Percentiles rank a stretch among this genome's conserved stretches.
phyloP scores from a whole-genome alignment of 306 rosid species.

The Chamaecrista fasciculata region DNA sequence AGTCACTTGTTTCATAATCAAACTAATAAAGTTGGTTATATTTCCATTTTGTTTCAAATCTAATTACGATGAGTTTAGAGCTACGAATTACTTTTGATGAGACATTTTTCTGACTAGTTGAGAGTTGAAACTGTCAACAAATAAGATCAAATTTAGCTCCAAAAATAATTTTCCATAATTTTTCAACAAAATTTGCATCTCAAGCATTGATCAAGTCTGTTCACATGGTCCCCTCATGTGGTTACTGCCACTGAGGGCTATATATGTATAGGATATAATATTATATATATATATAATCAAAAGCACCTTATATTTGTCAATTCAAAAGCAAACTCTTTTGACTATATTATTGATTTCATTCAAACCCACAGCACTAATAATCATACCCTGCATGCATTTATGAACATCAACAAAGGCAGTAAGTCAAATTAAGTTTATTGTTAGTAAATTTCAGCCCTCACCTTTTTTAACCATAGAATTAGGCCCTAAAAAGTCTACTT shows the following conservation, averaged over 20 bases:
- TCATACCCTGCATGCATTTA: constrained; percentile 25
- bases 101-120: no score
- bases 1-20: no score
- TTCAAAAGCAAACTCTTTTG: constrained; percentile 25
- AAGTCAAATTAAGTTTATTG: not conserved
- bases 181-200: not conserved
- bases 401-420: not conserved
- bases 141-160: no score
- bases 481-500: not conserved
- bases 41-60: no score
- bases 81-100: no score
- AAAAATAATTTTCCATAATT: no score
- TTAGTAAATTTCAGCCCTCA: not conserved
- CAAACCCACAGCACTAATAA: constrained; percentile 11
- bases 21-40: no score
- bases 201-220: not conserved
- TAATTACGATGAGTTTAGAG: no score
- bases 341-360: not conserved
- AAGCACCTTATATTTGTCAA: not conserved
- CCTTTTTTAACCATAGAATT: not conserved
- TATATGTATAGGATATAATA: no score
- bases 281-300: no score
- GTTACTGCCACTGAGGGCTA: not conserved
- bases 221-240: not conserved
- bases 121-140: no score